Percentiles rank a stretch among this genome's conserved stretches.
phyloP scores from a whole-genome alignment of 345 rosid species.

The Syzygium aromaticum region DNA sequence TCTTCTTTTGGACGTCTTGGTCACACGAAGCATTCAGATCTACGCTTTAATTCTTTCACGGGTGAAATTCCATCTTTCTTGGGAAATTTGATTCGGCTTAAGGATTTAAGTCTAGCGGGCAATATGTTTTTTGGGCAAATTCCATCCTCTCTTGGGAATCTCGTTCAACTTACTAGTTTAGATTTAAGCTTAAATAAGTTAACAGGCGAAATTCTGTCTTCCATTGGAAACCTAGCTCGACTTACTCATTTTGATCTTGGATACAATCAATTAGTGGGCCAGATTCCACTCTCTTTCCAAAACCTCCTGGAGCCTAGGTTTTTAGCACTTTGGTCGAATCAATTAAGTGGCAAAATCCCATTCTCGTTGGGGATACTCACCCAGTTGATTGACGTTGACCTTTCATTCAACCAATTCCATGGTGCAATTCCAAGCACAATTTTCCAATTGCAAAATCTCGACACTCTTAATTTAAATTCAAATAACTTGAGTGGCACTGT shows the following conservation, averaged over 20 bases:
- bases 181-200: not conserved
- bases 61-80: not conserved
- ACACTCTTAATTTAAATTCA: not conserved
- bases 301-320: not conserved
- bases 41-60: not conserved
- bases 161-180: not conserved
- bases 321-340: not conserved
- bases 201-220: not conserved
- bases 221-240: not conserved
- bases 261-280: not conserved
- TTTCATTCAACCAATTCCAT: not conserved
- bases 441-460: not conserved
- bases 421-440: conserved; percentile 11
- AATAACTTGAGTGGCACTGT: conserved; percentile 11
- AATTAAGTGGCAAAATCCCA: conserved; percentile 8
- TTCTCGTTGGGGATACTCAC: not conserved
- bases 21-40: not conserved
- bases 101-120: not conserved
- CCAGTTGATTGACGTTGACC: rapidly evolving
- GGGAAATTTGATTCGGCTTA: not conserved
- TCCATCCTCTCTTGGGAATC: not conserved
- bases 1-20: not conserved
- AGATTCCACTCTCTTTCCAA: not conserved
- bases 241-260: not conserved
- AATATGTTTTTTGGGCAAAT: not conserved